These are phyloP conservation scores for Tubosaeta sp. DNA, from an alignment of 768 basidiomycete species.

Conservation along the genomic window DNA sequence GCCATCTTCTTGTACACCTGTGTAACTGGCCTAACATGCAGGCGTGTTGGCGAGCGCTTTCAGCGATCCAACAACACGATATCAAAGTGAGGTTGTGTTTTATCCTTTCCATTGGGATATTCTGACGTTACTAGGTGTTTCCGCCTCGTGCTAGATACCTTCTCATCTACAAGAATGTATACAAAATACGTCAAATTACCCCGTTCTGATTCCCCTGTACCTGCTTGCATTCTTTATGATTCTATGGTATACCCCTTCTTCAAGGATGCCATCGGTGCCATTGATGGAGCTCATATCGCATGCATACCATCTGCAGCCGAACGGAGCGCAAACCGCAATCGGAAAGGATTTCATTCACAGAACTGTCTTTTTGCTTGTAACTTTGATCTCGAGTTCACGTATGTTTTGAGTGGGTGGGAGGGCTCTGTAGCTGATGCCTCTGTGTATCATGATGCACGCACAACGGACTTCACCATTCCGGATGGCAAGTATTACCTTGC, in stretches of 20 bases:
- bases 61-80: neutral
- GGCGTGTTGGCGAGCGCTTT: neutral
- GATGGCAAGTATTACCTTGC: constrained; percentile 1
- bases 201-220: neutral
- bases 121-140: too few relatives aligned
- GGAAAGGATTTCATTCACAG: neutral
- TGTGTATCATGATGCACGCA: neutral
- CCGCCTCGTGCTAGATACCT: neutral
- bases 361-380: neutral
- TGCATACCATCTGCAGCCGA: neutral
- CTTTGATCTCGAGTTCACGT: neutral
- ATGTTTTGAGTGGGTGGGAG: constrained; percentile 18
- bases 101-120: too few relatives aligned
- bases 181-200: neutral
- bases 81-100: too few relatives aligned
- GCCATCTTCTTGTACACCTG: neutral
- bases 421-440: constrained; percentile 8
- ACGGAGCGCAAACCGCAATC: neutral
- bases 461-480: neutral
- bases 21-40: neutral
- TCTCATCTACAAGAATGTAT: neutral
- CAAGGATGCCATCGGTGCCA: neutral
- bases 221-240: neutral
- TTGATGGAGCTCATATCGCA: neutral
- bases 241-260: neutral